Base-by-base conservation (phyloP, 1,284 basidiomycete species). In the Irpex rosettiformis region DNA sequence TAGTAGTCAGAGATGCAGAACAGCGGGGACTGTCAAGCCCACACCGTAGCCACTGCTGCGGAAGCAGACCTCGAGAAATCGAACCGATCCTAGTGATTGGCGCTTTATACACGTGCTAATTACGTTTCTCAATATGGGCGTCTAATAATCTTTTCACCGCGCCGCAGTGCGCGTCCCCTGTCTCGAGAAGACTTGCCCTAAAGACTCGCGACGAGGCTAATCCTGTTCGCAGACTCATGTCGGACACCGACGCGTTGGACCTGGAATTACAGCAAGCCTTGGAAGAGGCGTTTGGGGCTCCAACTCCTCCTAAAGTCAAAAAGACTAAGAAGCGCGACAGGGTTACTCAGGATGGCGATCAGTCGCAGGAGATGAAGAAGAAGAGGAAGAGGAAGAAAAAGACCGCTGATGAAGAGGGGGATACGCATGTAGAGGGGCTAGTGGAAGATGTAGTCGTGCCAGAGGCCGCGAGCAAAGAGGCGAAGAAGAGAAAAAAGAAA, bases 251-350 rank as follows among this genome's bases (percentile, higher is more conserved):
- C 54, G 57, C 45, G 25, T 45, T 75, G 54, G 61, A 67, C 75
- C 37, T 73, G 74, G 64, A 67, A 58, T 61, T 70, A 52, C 67
- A 76, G 76, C 52, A 80, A 75, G 49, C 82, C 76, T 64, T 77
- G 85, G 53, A 64, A 30, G 64, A 68, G 51, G 69, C 65, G 11
- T 69, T 69, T 59, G 62, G 68, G 60, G 68, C 65, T 24, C 33
- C 11, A 40, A 64, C 62, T 1, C 61, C 61, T 18, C 13, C 61
- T 27, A 25, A 59, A 3, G 68, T 75, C 27, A 82, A 79, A 52
- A 79, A 71, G 56, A 66, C 76, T 52, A 74, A 73, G 48, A 72
- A 82, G 66, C 77, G 79, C n/a, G 59, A 68, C 13, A 65, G 75
- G 52, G 77, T 80, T 21, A 63, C 63, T 43, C 65, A 66, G 49